Conservation (phyloP, 148 eudicot species). For the Amaranthus cruentus region DNA sequence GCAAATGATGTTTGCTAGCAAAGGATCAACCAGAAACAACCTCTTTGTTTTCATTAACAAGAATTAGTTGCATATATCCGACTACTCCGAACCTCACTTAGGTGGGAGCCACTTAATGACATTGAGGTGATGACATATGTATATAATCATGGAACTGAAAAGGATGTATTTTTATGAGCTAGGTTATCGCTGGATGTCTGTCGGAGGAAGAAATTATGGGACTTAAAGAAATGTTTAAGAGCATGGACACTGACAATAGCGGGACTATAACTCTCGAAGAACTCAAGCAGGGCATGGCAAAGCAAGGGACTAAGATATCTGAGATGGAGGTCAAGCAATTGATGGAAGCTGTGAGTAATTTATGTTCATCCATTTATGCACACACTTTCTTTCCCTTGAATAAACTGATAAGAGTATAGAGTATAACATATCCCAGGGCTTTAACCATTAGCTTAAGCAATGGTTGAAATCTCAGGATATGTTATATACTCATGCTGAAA, state of each 20-base stretch:
- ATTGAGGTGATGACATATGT: too few species aligned
- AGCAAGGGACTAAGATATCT: conserved; percentile 32
- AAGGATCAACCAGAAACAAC: too few species aligned
- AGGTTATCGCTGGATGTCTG: conserved; percentile 65
- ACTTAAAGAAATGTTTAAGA: conserved; percentile 39
- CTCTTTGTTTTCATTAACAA: too few species aligned
- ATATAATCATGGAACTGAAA: neutral
- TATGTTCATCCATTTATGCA: neutral
- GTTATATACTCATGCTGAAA: too few species aligned
- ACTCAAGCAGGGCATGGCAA: conserved; percentile 30
- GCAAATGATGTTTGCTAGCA: too few species aligned
- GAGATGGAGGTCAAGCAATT: conserved; percentile 34
- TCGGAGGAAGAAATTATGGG: conserved; percentile 42
- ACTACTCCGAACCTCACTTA: too few species aligned
- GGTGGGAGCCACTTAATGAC: too few species aligned
- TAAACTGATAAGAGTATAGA: too few species aligned
- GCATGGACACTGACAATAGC: conserved; percentile 38
- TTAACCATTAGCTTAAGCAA: too few species aligned
- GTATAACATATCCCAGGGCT: too few species aligned
- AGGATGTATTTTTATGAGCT: neutral
- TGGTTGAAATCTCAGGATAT: too few species aligned
- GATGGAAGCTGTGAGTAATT: conserved; percentile 33
- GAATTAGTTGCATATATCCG: too few species aligned
- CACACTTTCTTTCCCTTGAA: neutral
- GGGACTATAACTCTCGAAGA: conserved; percentile 36